phyloP scores from a whole-genome alignment of 345 rosid genomes.

The Populus deltoides region DNA sequence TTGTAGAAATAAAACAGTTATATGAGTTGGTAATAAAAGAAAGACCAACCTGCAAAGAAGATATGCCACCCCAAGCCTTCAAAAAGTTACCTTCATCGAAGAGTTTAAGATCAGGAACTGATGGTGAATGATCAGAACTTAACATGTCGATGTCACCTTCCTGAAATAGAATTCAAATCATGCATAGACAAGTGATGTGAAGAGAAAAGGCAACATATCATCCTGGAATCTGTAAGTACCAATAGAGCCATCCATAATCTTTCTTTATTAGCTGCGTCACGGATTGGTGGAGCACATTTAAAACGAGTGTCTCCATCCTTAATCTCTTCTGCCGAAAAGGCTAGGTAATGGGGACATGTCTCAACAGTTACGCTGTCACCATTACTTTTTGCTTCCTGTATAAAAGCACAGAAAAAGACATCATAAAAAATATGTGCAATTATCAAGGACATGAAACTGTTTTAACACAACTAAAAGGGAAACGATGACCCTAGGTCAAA shows the following conservation, averaged over 20 bases:
- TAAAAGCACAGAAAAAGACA: background rate
- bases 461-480: background rate
- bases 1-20: background rate
- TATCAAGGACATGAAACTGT: background rate
- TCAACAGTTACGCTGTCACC: conserved; percentile 86
- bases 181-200: background rate
- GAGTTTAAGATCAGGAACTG: conserved; percentile 76
- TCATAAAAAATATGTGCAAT: background rate
- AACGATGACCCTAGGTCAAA: background rate
- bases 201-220: conserved; percentile 6
- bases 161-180: conserved; percentile 37
- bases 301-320: conserved; percentile 88
- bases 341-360: conserved; percentile 95
- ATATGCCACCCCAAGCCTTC: conserved; percentile 98
- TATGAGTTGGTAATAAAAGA: background rate
- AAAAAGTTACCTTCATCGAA: conserved; percentile 72
- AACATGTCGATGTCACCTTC: conserved; percentile 83
- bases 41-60: conserved; percentile 77
- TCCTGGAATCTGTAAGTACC: conserved; percentile 41
- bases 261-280: conserved; percentile 69
- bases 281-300: conserved; percentile 94
- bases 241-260: conserved; percentile 82
- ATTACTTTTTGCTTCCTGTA: conserved; percentile 65
- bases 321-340: conserved; percentile 93
- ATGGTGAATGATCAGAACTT: conserved; percentile 97